Percentiles rank a stretch among this genome's conserved stretches.
phyloP scores from a whole-genome alignment of 371 early-diverging fungal genomes.

The Rhizopus arrhizus region DNA sequence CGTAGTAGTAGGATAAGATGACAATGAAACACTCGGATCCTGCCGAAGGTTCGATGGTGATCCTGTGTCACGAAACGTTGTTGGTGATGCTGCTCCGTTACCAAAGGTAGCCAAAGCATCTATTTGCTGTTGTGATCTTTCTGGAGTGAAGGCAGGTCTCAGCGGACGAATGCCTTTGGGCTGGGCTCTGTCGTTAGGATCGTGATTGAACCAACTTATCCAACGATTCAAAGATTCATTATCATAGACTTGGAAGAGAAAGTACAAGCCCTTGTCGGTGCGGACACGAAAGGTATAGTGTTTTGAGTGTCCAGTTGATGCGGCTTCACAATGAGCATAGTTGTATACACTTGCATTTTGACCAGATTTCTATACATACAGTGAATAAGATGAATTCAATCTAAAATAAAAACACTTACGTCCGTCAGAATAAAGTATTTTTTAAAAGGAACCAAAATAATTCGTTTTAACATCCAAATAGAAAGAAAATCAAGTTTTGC shows the following conservation, averaged over 20 bases:
- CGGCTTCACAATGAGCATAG: conserved; percentile 31
- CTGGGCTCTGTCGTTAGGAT: neutral
- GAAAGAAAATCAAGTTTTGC: conserved; percentile 39
- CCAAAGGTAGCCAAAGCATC: conserved; percentile 1
- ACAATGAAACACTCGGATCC: neutral
- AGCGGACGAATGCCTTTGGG: neutral
- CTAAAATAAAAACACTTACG: conserved; percentile 25
- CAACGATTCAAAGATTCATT: conserved; percentile 36
- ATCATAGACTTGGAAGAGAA: conserved; percentile 49
- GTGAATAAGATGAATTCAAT: neutral
- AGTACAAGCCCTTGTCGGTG: conserved; percentile 24
- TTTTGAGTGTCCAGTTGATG: conserved; percentile 13
- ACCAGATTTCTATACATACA: conserved; percentile 27
- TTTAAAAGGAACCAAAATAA: conserved; percentile 40
- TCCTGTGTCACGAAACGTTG: neutral
- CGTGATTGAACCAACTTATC: conserved; percentile 41
- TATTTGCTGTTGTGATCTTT: neutral
- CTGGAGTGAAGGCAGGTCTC: neutral
- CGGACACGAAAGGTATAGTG: conserved; percentile 38
- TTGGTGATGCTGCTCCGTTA: neutral
- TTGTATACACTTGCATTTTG: conserved; percentile 28
- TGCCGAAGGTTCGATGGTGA: neutral
- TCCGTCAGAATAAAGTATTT: conserved; percentile 39
- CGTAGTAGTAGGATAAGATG: neutral
- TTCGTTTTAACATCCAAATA: conserved; percentile 49